These are phyloP conservation scores for Pseudopithomyces maydicus DNA, from an alignment of 2,329 filamentous ascomycete species.

Conservation along the genomic window DNA sequence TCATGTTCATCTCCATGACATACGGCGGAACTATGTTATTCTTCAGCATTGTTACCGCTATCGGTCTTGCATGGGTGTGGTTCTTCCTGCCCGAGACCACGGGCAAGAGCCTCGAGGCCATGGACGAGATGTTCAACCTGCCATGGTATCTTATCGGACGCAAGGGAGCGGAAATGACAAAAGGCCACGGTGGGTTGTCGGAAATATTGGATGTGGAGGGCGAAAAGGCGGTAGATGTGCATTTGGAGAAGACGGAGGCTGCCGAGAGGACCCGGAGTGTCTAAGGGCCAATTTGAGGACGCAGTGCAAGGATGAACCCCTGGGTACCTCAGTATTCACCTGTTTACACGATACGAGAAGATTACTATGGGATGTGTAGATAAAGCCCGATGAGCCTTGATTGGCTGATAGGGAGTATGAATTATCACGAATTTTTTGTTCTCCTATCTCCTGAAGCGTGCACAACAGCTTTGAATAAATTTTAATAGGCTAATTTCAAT, in stretches of 20 bases:
- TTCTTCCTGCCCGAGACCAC: conserved; percentile 75
- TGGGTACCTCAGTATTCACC: too few relatives aligned
- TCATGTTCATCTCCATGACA: conserved; percentile 69
- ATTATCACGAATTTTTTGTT: too few relatives aligned
- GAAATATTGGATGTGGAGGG: conserved; percentile 38
- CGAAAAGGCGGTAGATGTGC: conserved; percentile 36
- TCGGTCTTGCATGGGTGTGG: conserved; percentile 73
- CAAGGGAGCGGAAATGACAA: conserved; percentile 42
- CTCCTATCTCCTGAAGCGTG: too few relatives aligned
- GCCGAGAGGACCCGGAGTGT: neutral
- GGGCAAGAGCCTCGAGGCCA: conserved; percentile 67
- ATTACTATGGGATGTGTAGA: too few relatives aligned
- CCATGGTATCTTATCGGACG: conserved; percentile 76
- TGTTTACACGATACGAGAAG: too few relatives aligned
- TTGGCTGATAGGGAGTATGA: too few relatives aligned
- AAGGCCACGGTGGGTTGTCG: conserved; percentile 36
- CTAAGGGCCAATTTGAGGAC: neutral
- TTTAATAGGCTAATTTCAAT: too few relatives aligned
- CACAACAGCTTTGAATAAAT: too few relatives aligned
- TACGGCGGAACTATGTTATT: conserved; percentile 76
- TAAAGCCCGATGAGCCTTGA: too few relatives aligned
- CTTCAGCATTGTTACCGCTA: conserved; percentile 69
- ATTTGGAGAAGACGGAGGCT: conserved; percentile 28
- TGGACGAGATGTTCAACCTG: conserved; percentile 73
- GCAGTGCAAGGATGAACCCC: neutral